These are phyloP conservation scores for Boletellus ananas DNA, from an alignment of 768 basidiomycete genomes.

Conservation along the genomic window DNA sequence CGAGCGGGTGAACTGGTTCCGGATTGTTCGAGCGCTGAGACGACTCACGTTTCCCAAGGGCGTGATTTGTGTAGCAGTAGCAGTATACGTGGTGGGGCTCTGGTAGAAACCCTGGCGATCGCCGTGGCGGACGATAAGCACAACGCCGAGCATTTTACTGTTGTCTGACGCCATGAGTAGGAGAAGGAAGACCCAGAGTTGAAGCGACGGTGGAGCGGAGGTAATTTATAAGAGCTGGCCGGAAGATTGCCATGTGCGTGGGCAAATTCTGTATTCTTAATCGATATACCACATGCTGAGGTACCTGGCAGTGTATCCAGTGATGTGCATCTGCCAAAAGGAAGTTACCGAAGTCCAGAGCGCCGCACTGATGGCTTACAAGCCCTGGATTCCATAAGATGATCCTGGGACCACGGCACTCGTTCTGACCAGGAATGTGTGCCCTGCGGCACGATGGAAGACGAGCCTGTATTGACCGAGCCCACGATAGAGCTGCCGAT, in stretches of 20 bases:
- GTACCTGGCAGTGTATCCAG: background rate
- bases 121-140: conserved; percentile 57
- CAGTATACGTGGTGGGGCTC: conserved; percentile 51
- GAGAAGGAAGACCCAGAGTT: background rate
- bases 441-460: background rate
- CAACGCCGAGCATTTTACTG: conserved; percentile 47
- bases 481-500: too few relatives aligned
- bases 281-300: background rate
- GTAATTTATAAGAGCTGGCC: background rate
- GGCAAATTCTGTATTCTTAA: background rate
- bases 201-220: background rate
- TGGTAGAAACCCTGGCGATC: conserved; percentile 69
- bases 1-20: background rate
- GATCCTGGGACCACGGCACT: background rate
- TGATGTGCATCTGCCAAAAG: background rate
- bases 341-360: background rate
- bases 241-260: background rate
- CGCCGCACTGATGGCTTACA: background rate
- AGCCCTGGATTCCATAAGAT: background rate
- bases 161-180: conserved; percentile 14
- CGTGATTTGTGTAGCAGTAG: conserved; percentile 56
- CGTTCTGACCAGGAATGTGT: background rate
- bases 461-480: background rate
- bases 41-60: conserved; percentile 61
- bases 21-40: background rate